These are phyloP conservation scores for Limnanthes douglasii DNA, from an alignment of 345 rosid species.

Conservation along the genomic window DNA sequence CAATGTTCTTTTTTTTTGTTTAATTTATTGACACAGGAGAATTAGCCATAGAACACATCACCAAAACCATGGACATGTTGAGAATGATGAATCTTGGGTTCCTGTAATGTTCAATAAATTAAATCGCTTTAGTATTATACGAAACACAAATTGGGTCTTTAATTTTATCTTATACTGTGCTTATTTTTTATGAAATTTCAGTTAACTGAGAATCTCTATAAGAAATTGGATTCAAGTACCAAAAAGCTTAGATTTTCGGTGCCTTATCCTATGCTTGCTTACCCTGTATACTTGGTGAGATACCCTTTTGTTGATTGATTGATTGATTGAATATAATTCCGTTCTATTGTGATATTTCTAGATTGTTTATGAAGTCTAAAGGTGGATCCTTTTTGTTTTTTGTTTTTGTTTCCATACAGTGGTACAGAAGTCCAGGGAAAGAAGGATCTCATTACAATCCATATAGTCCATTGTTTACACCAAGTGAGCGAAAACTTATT, in stretches of 20 bases:
- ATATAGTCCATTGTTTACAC: conserved; percentile 46
- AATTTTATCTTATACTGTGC: conserved; percentile 1
- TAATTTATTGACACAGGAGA: conserved; percentile 71
- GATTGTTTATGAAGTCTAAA: background rate
- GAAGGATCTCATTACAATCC: conserved; percentile 88
- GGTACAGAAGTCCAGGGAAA: conserved; percentile 89
- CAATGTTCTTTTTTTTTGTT: no score
- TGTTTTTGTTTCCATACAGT: conserved; percentile 20
- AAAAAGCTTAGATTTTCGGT: conserved; percentile 38
- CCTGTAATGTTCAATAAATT: conserved; percentile 25
- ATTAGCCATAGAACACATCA: conserved; percentile 84
- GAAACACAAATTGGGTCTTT: background rate
- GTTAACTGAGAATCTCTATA: conserved; percentile 50
- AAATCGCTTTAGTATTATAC: background rate
- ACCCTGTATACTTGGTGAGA: conserved; percentile 55
- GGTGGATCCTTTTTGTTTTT: background rate
- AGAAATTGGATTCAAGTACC: conserved; percentile 18
- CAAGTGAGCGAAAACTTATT: conserved; percentile 53
- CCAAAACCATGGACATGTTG: conserved; percentile 82
- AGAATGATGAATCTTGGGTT: conserved; percentile 79
- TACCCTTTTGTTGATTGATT: conserved; percentile 4
- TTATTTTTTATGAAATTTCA: conserved; percentile 9
- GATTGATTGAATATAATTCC: background rate
- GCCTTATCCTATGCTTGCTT: conserved; percentile 57
- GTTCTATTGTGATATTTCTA: background rate